Evolutionary conservation across 495 filamentous ascomycete genomes (phyloP).

Genomic region (Aspergillus sclerotioniger): DNA sequence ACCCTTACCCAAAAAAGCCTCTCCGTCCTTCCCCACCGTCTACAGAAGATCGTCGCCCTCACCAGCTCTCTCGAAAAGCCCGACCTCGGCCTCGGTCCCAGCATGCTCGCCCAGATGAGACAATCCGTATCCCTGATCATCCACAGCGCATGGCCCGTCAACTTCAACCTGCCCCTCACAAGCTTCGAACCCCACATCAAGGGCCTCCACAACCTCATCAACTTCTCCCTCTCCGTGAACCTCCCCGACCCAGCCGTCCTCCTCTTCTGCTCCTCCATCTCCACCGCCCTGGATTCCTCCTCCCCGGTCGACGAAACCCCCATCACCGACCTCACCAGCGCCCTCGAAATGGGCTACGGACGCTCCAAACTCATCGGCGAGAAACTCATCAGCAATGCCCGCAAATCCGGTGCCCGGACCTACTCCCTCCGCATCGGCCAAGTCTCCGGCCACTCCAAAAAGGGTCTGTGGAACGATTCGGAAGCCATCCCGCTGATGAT

Average conservation of each 20-base stretch:
- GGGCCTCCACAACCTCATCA: constrained; percentile 52
- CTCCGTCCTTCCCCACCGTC: constrained; percentile 19
- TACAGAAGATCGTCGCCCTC: constrained; percentile 39
- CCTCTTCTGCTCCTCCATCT: constrained; percentile 53
- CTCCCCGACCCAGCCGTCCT: constrained; percentile 43
- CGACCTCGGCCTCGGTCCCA: constrained; percentile 41
- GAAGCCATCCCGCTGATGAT: constrained; percentile 59
- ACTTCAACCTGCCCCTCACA: constrained; percentile 49
- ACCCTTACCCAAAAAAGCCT: constrained; percentile 39
- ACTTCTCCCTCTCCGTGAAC: constrained; percentile 49
- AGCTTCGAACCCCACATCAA: constrained; percentile 46
- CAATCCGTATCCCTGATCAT: constrained; percentile 48
- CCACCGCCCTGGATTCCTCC: constrained; percentile 40
- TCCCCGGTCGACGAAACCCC: constrained; percentile 42
- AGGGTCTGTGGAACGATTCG: constrained; percentile 58
- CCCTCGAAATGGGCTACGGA: constrained; percentile 55
- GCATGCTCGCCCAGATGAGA: constrained; percentile 34
- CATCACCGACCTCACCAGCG: constrained; percentile 35
- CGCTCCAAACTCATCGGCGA: constrained; percentile 58
- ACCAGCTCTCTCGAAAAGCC: constrained; percentile 37
- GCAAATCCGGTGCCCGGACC: constrained; percentile 33
- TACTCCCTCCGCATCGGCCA: constrained; percentile 59
- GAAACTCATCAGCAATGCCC: constrained; percentile 44
- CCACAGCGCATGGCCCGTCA: constrained; percentile 59
- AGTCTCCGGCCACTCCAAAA: constrained; percentile 51